Percentiles rank a stretch among this genome's conserved stretches.
Evolutionary conservation across 1,284 basidiomycete species (phyloP).

Genomic region (Puccinia triticina): DNA sequence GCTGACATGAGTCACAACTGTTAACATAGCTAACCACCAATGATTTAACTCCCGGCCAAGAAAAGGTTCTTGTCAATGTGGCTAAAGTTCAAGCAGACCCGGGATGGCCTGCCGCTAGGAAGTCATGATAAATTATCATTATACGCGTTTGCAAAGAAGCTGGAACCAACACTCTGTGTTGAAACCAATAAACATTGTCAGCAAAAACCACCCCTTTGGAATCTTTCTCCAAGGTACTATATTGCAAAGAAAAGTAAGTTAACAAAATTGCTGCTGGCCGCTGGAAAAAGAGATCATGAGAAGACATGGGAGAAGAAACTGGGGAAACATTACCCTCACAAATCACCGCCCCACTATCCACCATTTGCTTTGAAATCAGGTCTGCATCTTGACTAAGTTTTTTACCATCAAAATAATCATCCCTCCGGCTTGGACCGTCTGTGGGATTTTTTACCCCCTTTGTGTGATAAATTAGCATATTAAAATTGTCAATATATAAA

Average conservation of each 20-base stretch:
- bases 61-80: too few relatives aligned
- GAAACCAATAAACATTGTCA: background rate
- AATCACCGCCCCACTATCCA: too few relatives aligned
- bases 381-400: background rate
- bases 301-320: background rate
- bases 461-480: slow-evolving; percentile 10
- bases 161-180: background rate
- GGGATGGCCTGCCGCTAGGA: background rate
- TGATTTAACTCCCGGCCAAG: background rate
- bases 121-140: background rate
- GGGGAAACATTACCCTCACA: background rate
- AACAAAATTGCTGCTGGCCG: background rate
- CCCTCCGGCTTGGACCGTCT: background rate
- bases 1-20: slow-evolving; percentile 60
- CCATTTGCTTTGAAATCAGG: background rate
- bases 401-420: background rate
- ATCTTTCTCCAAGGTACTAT: background rate
- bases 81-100: background rate
- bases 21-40: background rate
- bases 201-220: background rate
- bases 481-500: too few relatives aligned
- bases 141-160: background rate
- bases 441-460: slow-evolving; percentile 4
- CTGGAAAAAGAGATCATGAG: background rate
- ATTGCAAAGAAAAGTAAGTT: background rate